Evolutionary conservation across 768 basidiomycete genomes (phyloP).

Genomic region (Zangia roseola): DNA sequence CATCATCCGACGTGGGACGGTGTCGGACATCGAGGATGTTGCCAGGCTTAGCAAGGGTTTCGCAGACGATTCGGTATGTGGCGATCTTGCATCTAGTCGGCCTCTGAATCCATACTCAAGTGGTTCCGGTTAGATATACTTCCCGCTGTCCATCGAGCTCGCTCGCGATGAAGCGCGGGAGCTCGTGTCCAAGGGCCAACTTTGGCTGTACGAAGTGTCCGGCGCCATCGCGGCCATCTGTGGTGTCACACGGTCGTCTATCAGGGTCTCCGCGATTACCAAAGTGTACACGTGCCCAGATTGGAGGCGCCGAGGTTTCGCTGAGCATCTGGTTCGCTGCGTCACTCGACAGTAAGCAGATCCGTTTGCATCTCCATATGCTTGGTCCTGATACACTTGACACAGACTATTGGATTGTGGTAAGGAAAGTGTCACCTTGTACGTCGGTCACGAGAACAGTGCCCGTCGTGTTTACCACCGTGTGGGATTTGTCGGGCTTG

Average conservation of each 20-base stretch:
- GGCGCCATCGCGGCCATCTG: slow-evolving; percentile 48
- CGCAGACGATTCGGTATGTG: slow-evolving; percentile 49
- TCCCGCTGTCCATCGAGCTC: slow-evolving; percentile 38
- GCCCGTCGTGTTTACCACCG: slow-evolving; percentile 54
- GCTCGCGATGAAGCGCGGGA: slow-evolving; percentile 46
- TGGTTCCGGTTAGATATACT: slow-evolving; percentile 38
- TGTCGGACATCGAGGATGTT: slow-evolving; percentile 39
- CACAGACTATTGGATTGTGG: slow-evolving; percentile 40
- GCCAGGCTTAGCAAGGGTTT: slow-evolving; percentile 50
- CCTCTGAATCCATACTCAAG: slow-evolving; percentile 1
- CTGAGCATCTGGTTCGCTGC: slow-evolving; percentile 48
- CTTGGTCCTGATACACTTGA: background rate
- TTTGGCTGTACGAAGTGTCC: slow-evolving; percentile 51
- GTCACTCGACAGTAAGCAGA: slow-evolving; percentile 43
- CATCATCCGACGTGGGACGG: slow-evolving; percentile 37
- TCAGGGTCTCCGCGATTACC: slow-evolving; percentile 51
- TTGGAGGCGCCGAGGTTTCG: slow-evolving; percentile 48
- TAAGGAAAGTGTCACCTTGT: slow-evolving; percentile 51
- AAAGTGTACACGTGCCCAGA: slow-evolving; percentile 53
- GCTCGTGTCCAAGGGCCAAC: slow-evolving; percentile 46
- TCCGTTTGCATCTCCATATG: background rate
- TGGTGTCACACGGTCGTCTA: slow-evolving; percentile 54
- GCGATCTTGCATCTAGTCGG: background rate
- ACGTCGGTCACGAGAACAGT: slow-evolving; percentile 51
- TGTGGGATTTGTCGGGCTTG: slow-evolving; percentile 50